These are phyloP conservation scores for Cnidoscolus chayamansa DNA, from an alignment of 441 rosid species.

Conservation along the genomic window DNA sequence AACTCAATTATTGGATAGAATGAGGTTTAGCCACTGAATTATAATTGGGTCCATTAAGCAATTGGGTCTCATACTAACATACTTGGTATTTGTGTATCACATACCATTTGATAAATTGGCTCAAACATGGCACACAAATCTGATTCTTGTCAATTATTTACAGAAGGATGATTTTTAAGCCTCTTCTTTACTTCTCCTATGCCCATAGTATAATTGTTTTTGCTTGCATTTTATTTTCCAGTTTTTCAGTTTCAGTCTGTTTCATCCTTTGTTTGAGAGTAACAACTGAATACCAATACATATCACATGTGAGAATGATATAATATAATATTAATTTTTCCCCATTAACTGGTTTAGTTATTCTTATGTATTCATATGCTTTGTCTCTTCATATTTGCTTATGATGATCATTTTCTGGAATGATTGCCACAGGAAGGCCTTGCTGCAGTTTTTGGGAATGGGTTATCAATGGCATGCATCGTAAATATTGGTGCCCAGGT, in stretches of 20 bases:
- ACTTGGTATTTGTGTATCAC: too few species aligned
- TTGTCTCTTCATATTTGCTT: conserved; percentile 7
- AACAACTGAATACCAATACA: neutral
- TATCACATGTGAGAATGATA: neutral
- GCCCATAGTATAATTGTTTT: neutral
- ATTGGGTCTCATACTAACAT: too few species aligned
- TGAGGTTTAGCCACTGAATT: too few species aligned
- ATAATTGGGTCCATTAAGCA: too few species aligned
- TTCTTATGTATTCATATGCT: conserved; percentile 17
- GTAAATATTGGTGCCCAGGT: conserved; percentile 93
- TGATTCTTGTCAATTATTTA: too few species aligned
- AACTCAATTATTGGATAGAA: too few species aligned
- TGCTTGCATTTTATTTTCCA: neutral
- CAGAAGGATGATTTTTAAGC: too few species aligned
- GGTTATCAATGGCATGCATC: conserved; percentile 84
- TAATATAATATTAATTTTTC: too few species aligned
- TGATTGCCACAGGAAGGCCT: conserved; percentile 67
- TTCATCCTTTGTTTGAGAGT: conserved; percentile 2
- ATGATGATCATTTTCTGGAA: conserved; percentile 24
- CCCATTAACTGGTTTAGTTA: neutral
- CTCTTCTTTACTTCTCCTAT: neutral
- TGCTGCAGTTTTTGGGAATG: conserved; percentile 94
- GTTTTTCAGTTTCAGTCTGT: neutral
- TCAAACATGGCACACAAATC: too few species aligned
- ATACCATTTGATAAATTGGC: too few species aligned